Evolutionary conservation across 345 rosid species (phyloP).

Genomic region (Corymbia maculata): DNA sequence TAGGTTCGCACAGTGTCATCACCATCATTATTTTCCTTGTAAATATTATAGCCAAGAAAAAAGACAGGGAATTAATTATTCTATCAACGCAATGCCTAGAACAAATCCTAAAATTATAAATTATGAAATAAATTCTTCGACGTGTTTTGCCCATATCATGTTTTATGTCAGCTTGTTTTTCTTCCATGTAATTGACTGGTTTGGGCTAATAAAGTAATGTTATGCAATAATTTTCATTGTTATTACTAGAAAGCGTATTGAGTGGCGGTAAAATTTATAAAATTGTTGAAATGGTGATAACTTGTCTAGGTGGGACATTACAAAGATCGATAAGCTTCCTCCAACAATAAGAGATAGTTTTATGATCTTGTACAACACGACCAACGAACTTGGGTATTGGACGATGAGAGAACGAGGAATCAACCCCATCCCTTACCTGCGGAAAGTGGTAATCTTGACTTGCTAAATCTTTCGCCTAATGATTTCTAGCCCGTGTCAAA

Average conservation of each 20-base stretch:
- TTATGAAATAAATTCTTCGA: background rate
- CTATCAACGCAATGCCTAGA: background rate
- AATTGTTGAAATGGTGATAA: background rate
- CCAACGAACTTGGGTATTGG: conserved; percentile 3
- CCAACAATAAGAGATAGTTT: background rate
- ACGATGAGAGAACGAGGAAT: background rate
- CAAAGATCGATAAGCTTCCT: conserved; percentile 2
- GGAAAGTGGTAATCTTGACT: background rate
- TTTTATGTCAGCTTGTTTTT: background rate
- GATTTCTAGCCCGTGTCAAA: background rate
- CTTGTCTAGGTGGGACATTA: conserved; percentile 2
- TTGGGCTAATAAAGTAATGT: background rate
- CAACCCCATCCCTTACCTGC: conserved; percentile 1
- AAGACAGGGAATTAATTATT: background rate
- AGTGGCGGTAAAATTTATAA: background rate
- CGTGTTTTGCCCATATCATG: background rate
- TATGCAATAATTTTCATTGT: background rate
- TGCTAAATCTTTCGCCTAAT: background rate
- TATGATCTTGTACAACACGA: conserved; percentile 1
- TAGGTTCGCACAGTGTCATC: background rate
- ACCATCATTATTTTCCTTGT: background rate
- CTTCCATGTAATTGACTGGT: background rate
- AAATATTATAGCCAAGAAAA: background rate
- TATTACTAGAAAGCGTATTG: background rate
- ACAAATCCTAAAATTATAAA: background rate